Evolutionary conservation across 1,139 yeast species (phyloP).

Genomic region (Petasospora fabianii): DNA sequence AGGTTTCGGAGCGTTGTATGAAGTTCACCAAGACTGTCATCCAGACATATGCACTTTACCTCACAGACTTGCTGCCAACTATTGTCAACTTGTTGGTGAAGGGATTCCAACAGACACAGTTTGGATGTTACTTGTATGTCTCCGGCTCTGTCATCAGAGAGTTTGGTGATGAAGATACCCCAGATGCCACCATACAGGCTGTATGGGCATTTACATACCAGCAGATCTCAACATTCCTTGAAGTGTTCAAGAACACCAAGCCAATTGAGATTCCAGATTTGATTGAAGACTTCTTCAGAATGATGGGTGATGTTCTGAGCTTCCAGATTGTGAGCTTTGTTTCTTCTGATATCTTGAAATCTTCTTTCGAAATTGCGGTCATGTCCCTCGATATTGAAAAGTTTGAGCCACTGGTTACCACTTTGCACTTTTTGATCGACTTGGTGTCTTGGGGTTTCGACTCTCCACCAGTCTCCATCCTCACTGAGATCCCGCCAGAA

Average conservation of each 20-base stretch:
- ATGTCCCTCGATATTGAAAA: slow-evolving; percentile 58
- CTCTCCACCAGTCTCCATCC: slow-evolving; percentile 72
- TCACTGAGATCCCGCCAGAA: slow-evolving; percentile 51
- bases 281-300: slow-evolving; percentile 83
- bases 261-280: slow-evolving; percentile 61
- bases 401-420: slow-evolving; percentile 65
- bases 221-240: slow-evolving; percentile 43
- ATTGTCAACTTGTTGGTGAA: slow-evolving; percentile 60
- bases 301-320: slow-evolving; percentile 77
- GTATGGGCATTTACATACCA: slow-evolving; percentile 50
- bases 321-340: slow-evolving; percentile 70
- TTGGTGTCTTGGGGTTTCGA: slow-evolving; percentile 80
- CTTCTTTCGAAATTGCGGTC: slow-evolving; percentile 59
- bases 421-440: slow-evolving; percentile 75
- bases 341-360: slow-evolving; percentile 49
- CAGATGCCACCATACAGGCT: slow-evolving; percentile 34
- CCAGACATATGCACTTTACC: slow-evolving; percentile 63
- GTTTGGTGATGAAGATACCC: slow-evolving; percentile 57
- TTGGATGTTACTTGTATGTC: slow-evolving; percentile 88
- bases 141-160: slow-evolving; percentile 81
- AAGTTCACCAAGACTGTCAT: slow-evolving; percentile 66
- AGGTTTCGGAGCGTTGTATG: slow-evolving; percentile 70
- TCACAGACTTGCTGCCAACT: slow-evolving; percentile 58
- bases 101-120: slow-evolving; percentile 65
- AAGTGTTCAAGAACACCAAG: slow-evolving; percentile 29